Evolutionary conservation across 345 rosid genomes (phyloP).

Genomic region (Alliaria petiolata): DNA sequence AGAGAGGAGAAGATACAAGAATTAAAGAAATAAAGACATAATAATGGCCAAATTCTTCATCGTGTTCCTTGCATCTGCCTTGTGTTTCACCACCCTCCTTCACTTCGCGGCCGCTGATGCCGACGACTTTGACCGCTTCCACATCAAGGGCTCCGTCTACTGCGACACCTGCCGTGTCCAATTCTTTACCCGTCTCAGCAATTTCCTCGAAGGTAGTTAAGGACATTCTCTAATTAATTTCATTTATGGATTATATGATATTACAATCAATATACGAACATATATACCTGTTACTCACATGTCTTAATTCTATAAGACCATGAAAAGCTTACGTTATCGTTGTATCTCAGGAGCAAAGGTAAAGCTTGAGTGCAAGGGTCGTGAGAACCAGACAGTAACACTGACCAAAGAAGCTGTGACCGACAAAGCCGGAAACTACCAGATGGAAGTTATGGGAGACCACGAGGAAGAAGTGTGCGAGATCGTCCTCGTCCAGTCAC

Average conservation of each 20-base stretch:
- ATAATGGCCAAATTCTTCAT: conserved; percentile 40
- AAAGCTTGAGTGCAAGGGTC: conserved; percentile 52
- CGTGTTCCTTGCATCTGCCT: conserved; percentile 41
- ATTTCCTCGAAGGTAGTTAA: conserved; percentile 38
- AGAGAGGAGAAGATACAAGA: conserved; percentile 12
- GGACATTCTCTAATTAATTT: background rate
- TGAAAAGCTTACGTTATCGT: background rate
- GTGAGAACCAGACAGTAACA: conserved; percentile 34
- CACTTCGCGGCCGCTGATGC: conserved; percentile 33
- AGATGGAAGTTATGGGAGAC: conserved; percentile 49
- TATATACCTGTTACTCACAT: conserved; percentile 5
- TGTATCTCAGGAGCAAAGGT: conserved; percentile 48
- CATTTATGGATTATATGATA: background rate
- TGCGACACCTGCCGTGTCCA: conserved; percentile 68
- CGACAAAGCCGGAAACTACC: conserved; percentile 43
- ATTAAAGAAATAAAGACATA: background rate
- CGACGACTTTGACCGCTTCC: conserved; percentile 27
- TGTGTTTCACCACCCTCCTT: conserved; percentile 44
- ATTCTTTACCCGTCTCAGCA: conserved; percentile 49
- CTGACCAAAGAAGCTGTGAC: conserved; percentile 41
- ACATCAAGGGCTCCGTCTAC: conserved; percentile 54
- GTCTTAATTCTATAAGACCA: background rate
- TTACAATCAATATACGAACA: background rate
- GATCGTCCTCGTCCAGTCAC: conserved; percentile 40
- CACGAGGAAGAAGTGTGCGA: conserved; percentile 73